Percentiles rank a stretch among this genome's conserved stretches.
Conservation (phyloP, 495 filamentous ascomycete genomes). For the Parathielavia appendiculata region DNA sequence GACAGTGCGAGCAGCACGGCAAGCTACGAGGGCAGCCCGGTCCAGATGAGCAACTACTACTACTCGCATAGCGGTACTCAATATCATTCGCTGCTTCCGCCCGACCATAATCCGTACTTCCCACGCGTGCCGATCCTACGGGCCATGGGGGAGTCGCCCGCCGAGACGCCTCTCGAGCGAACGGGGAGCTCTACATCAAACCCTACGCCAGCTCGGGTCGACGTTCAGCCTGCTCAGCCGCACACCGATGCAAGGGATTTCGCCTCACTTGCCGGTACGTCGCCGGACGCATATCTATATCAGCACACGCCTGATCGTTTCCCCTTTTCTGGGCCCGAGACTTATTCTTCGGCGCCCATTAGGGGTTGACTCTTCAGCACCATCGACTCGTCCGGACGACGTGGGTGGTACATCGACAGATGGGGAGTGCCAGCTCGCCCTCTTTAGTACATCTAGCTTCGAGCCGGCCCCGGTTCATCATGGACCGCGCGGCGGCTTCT, state of each 20-base stretch:
- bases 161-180: slow-evolving; percentile 30
- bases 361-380: slow-evolving; percentile 18
- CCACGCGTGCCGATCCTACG: slow-evolving; percentile 19
- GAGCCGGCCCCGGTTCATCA: not conserved
- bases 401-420: not conserved
- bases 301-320: slow-evolving; percentile 37
- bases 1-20: slow-evolving; percentile 32
- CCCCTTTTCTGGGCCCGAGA: slow-evolving; percentile 35
- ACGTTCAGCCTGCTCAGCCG: slow-evolving; percentile 25
- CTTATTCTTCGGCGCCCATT: slow-evolving; percentile 40
- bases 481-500: not conserved
- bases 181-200: not conserved
- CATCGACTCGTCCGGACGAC: not conserved
- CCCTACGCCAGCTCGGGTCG: not conserved
- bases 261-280: slow-evolving; percentile 37
- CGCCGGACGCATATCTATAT: slow-evolving; percentile 36
- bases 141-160: slow-evolving; percentile 29
- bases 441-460: not conserved
- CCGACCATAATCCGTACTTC: slow-evolving; percentile 36
- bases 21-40: slow-evolving; percentile 37
- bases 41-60: slow-evolving; percentile 30
- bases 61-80: slow-evolving; percentile 33
- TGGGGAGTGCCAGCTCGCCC: not conserved
- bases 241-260: slow-evolving; percentile 27
- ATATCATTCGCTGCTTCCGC: slow-evolving; percentile 35